phyloP scores from a whole-genome alignment of 1,284 basidiomycete genomes.

The Flammula alnicola region DNA sequence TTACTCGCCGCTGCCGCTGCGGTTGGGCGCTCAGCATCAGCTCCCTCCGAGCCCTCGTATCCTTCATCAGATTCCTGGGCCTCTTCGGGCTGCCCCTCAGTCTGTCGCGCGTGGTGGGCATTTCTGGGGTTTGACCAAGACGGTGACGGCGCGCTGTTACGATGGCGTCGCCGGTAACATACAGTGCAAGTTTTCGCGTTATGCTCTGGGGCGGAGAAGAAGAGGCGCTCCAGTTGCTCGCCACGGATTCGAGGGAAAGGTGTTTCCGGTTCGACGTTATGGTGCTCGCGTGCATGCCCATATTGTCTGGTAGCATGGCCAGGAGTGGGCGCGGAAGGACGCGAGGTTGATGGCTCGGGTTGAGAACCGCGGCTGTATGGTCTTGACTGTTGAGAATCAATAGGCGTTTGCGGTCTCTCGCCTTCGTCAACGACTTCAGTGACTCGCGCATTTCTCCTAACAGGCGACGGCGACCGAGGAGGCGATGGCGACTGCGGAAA shows the following conservation, averaged over 20 bases:
- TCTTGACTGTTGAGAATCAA: background rate
- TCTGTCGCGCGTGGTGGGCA: background rate
- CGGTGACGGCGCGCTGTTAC: constrained; percentile 15
- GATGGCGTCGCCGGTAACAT: constrained; percentile 54
- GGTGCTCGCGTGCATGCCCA: background rate
- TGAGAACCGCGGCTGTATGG: constrained; percentile 7
- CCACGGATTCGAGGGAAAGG: constrained; percentile 85
- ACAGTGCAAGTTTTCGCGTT: constrained; percentile 68
- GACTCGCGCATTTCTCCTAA: constrained; percentile 18
- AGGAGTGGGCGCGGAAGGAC: constrained; percentile 40
- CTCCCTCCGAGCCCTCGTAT: constrained; percentile 50
- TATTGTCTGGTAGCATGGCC: constrained; percentile 28
- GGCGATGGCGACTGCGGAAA: constrained; percentile 11
- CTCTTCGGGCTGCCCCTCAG: constrained; percentile 16
- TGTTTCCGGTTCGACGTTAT: constrained; percentile 38
- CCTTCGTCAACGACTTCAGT: constrained; percentile 15
- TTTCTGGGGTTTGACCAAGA: constrained; percentile 18
- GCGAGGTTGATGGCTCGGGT: constrained; percentile 23
- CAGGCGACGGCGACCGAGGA: constrained; percentile 14
- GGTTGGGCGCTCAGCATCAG: constrained; percentile 15
- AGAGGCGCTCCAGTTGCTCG: constrained; percentile 73
- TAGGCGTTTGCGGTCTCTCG: background rate
- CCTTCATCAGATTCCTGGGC: constrained; percentile 51
- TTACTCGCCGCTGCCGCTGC: constrained; percentile 10
- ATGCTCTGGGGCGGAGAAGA: constrained; percentile 79